Conservation (phyloP, 73 alveolate species). For the Stentor roeselii region DNA sequence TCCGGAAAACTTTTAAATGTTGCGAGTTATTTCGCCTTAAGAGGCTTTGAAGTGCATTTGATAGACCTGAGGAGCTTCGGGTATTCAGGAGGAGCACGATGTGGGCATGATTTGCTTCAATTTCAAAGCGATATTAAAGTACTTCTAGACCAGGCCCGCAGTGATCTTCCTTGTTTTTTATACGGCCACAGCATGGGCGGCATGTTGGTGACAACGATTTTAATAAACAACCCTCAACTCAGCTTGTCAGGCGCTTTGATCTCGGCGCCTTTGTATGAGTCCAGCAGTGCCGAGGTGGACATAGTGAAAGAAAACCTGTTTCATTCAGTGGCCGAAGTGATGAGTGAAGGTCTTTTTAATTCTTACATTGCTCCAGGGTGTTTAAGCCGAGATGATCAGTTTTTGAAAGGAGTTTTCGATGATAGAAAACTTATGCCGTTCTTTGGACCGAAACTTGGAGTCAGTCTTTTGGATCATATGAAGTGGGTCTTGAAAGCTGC, state of each 20-base stretch:
- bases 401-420: neutral
- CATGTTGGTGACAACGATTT: conserved; percentile 45
- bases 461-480: neutral
- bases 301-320: neutral
- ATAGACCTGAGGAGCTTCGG: conserved; percentile 84
- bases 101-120: conserved; percentile 34
- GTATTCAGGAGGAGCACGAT: conserved; percentile 70
- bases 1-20: conserved; percentile 59
- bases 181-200: conserved; percentile 91
- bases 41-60: conserved; percentile 73
- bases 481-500: conserved; percentile 28
- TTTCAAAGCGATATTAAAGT: conserved; percentile 60
- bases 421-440: conserved; percentile 25
- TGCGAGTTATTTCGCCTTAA: conserved; percentile 63
- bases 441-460: neutral
- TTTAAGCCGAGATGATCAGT: conserved; percentile 12
- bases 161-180: conserved; percentile 67
- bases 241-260: conserved; percentile 45
- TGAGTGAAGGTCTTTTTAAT: neutral
- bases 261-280: conserved; percentile 38
- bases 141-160: conserved; percentile 48
- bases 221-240: conserved; percentile 63
- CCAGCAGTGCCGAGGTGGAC: neutral
- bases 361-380: conserved; percentile 18
- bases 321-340: neutral